Base-by-base conservation (phyloP, 2,329 filamentous ascomycete genomes). In the Diaporthe helianthi region DNA sequence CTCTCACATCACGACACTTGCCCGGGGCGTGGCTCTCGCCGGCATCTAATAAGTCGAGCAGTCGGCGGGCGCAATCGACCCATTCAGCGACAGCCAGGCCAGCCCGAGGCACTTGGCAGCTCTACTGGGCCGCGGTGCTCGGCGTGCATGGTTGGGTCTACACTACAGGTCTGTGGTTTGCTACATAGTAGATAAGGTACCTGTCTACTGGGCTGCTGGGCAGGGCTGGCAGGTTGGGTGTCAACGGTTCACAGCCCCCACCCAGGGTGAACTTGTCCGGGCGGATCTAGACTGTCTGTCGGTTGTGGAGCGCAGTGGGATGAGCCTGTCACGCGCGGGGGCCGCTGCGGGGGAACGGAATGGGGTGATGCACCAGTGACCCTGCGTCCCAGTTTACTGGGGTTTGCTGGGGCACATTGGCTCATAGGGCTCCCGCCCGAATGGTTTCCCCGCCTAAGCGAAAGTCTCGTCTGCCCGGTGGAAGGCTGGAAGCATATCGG, bases 301-400 rank as follows among this genome's bases (percentile, higher is more conserved):
- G 54, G 61, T 55, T 65, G 61, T 71, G 69, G 69, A 60, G 49
- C 65, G 31, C 68, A 36, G 67, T 69, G 61, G 66, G 67, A 71
- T 71, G 69, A 71, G 61, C 67, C 65, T 68, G 65, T 63, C 58
- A 63, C 58, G 58, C 58, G 58, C 58, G 58, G 58, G 68, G 58
- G 44, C 58, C 44, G 49, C n/a, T 70, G 69, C 69, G 65, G 65
- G 65, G 65, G 53, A 49, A 47, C 29, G 47, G 65, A 49, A 49
- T 60, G 64, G 68, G 68, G 68, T 70, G 68, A 70, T 61, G 38
- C 49, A 63, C 22, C n/a, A n/a, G n/a, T n/a, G n/a, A n/a, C n/a
- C 58, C 55, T 46, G 55, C 54, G 26, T n/a, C 53, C 53, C 53
- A 33, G 54, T 58, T 26, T 7, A 9, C 24, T 60, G 26, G 29